Evolutionary conservation across 306 rosid species (phyloP), one percentile per base, ranked within the genome.

Genomic region (Cicer arietinum): DNA sequence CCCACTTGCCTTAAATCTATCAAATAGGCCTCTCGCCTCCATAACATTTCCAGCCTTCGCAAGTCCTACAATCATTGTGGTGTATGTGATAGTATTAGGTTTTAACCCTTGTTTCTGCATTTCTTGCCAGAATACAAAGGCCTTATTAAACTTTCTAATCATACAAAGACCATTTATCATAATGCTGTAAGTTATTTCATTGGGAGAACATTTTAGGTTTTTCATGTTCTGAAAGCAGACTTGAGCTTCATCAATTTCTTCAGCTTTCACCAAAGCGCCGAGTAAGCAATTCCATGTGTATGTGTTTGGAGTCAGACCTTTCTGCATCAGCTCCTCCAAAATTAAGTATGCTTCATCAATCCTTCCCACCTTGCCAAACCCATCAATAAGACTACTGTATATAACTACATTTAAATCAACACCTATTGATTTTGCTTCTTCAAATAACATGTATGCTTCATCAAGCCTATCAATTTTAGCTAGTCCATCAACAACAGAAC

Each of bases 71-170:
- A 94, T 94, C 97, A 94, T 94, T 84, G 90, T 90, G 46, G 95
- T 88, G 83, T 90, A 91, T 46, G 96, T 91, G 75, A 86, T 67
- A 48, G 86, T 81, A 69, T 94, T 90, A 50, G 98, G 98, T 69
- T 87, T 81, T 53, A 94, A 64, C 79, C 97, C 97, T 47, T 85
- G 80, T 78, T 91, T 94, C 89, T 87, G 90, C 98, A 94, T 91
- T 87, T 91, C 98, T 85, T 94, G 96, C 97, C 98, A 94, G 85
- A 86, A 94, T 44, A 94, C 95, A 64, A 90, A 94, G 39, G 97
- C 97, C 93, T 91, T 94, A 64, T 86, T 94, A 84, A 94, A 94
- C 81, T 94, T 94, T 80, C 95, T 84, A 71, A 94, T 76, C 82
- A 80, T 83, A 68, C 98, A 94, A 66, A 94, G 93, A 62, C 98